A percentile compares a stretch with the other conserved stretches of the same genome.
Evolutionary conservation across 352 stramenopile genomes (phyloP).

Genomic region (Achlya hypogyna): DNA sequence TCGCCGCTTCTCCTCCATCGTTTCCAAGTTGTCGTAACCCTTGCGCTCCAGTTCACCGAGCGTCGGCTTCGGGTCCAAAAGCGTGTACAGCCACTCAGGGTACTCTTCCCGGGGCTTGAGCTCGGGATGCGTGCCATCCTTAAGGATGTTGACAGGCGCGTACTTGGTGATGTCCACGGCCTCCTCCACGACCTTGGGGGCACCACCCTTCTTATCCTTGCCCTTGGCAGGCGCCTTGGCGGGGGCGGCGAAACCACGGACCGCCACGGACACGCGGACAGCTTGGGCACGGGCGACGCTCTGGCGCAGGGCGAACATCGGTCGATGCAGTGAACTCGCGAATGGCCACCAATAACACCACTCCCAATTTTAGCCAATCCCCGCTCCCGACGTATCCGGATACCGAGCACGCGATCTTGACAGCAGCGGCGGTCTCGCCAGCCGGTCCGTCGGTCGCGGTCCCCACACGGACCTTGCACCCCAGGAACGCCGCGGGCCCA

Average conservation of each 20-base stretch:
- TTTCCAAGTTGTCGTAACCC: constrained; percentile 64
- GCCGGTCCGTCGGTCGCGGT: too few relatives aligned
- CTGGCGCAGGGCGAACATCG: background rate
- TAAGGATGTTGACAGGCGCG: constrained; percentile 79
- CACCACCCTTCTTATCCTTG: constrained; percentile 55
- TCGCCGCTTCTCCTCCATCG: constrained; percentile 67
- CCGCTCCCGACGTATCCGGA: background rate
- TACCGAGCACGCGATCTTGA: background rate
- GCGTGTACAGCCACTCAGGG: constrained; percentile 73
- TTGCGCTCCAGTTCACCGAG: constrained; percentile 67
- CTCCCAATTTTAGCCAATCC: background rate
- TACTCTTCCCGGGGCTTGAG: constrained; percentile 76
- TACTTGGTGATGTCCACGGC: constrained; percentile 64
- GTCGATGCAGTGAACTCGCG: background rate
- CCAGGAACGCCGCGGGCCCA: too few relatives aligned
- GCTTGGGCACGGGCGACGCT: background rate
- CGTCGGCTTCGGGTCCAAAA: constrained; percentile 62
- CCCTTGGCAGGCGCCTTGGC: constrained; percentile 21
- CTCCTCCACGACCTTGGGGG: constrained; percentile 46
- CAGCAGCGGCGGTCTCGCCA: too few relatives aligned
- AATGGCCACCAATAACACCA: background rate
- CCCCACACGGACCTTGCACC: too few relatives aligned
- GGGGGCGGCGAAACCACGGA: constrained; percentile 10
- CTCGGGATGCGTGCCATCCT: constrained; percentile 72
- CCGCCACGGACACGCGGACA: background rate